These are phyloP conservation scores for Tephrocybe sp. DNA, from an alignment of 768 basidiomycete species.

Conservation along the genomic window DNA sequence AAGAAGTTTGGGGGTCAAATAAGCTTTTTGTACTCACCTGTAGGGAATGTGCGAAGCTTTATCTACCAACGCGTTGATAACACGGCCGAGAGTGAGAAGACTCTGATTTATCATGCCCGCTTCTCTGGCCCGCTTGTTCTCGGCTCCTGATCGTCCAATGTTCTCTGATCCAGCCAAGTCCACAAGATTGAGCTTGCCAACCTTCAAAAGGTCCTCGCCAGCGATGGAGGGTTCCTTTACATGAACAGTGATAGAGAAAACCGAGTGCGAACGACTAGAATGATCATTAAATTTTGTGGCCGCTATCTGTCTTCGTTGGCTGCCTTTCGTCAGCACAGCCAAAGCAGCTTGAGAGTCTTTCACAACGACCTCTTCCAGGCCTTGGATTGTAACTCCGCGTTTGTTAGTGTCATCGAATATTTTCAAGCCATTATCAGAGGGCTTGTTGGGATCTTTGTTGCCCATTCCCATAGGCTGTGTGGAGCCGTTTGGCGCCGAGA, in stretches of 20 bases:
- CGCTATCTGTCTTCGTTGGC: conserved; percentile 87
- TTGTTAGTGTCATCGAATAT: conserved; percentile 93
- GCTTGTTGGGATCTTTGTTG: conserved; percentile 45
- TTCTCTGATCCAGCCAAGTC: conserved; percentile 98
- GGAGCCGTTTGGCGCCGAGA: conserved; percentile 63
- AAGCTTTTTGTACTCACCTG: conserved; percentile 48
- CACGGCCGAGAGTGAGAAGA: conserved; percentile 92
- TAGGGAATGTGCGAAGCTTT: conserved; percentile 92
- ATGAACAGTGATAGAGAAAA: conserved; percentile 96
- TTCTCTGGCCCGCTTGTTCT: conserved; percentile 91
- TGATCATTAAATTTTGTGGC: conserved; percentile 98
- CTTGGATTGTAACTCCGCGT: conserved; percentile 90
- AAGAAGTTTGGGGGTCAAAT: not conserved
- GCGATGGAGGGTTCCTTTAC: conserved; percentile 76
- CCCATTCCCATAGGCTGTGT: conserved; percentile 81
- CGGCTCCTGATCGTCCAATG: conserved; percentile 93
- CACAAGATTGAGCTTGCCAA: conserved; percentile 96
- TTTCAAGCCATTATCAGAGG: conserved; percentile 59
- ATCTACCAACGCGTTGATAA: conserved; percentile 95
- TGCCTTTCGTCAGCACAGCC: conserved; percentile 83
- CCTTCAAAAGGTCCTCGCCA: conserved; percentile 87
- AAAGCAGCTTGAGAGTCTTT: conserved; percentile 83
- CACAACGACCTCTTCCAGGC: conserved; percentile 87
- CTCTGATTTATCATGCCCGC: conserved; percentile 99
- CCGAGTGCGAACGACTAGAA: conserved; percentile 95